Evolutionary conservation across 2,329 filamentous ascomycete species (phyloP).

Genomic region (Pseudogymnoascus sp.): DNA sequence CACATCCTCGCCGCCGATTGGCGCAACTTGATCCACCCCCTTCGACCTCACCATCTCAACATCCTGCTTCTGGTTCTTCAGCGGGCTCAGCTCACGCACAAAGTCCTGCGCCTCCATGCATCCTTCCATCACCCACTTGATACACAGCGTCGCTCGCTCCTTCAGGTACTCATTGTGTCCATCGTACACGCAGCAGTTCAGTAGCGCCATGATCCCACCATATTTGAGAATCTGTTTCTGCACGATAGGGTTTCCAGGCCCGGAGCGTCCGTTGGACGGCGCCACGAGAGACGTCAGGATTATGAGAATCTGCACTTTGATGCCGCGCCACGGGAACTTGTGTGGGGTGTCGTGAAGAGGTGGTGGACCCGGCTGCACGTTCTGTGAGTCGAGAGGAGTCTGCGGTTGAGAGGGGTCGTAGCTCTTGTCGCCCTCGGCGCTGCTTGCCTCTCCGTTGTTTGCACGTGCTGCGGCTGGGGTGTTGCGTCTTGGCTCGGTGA

Average conservation of each 20-base stretch:
- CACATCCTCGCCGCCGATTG: neutral
- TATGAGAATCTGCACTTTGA: slow-evolving; percentile 87
- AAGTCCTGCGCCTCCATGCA: slow-evolving; percentile 66
- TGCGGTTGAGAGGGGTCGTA: neutral
- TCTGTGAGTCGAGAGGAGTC: slow-evolving; percentile 5
- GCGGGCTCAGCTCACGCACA: slow-evolving; percentile 44
- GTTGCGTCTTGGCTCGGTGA: slow-evolving; percentile 39
- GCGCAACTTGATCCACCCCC: neutral
- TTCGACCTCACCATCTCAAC: slow-evolving; percentile 6
- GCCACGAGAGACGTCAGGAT: slow-evolving; percentile 85
- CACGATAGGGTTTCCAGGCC: slow-evolving; percentile 62
- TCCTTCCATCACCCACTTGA: slow-evolving; percentile 75
- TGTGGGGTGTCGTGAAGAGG: slow-evolving; percentile 55
- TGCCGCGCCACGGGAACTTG: slow-evolving; percentile 59
- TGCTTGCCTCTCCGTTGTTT: slow-evolving; percentile 18
- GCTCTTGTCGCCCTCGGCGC: neutral
- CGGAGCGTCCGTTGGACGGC: slow-evolving; percentile 57
- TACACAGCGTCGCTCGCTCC: slow-evolving; percentile 78
- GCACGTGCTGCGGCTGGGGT: slow-evolving; percentile 33
- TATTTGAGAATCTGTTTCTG: slow-evolving; percentile 81
- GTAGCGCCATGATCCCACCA: slow-evolving; percentile 76
- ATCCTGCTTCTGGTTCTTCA: slow-evolving; percentile 8
- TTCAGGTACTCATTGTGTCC: slow-evolving; percentile 91
- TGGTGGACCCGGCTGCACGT: slow-evolving; percentile 36
- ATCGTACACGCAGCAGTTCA: slow-evolving; percentile 86